Base-by-base conservation (phyloP, 495 filamentous ascomycete species). In the Neurospora sp. region DNA sequence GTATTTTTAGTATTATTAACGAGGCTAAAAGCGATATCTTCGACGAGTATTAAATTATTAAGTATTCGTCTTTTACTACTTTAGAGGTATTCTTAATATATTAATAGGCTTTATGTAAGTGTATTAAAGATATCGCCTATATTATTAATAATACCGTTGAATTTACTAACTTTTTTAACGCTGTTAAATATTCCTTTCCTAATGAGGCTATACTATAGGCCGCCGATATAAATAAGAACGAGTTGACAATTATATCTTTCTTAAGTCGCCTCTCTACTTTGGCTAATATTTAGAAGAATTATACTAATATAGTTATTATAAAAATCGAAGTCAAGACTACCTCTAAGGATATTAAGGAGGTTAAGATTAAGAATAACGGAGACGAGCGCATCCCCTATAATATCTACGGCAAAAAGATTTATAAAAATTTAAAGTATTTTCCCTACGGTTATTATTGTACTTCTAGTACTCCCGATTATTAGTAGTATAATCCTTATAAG, bases 31-130 rank as follows among this genome's bases (percentile, higher is more conserved):
- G 9, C 14, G 7, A 48, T 18, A 20, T 37, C 0, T 12, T 48
- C 5, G 27, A 27, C 5, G 10, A 42, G 37, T 23, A 42, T 0
- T 37, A 46, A 2, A 41, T 18, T 16, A 44, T 35, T 37, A 71
- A 23, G 3, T 18, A 11, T 42, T 0, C 2, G 0, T 42, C 14
- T 0, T 42, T 42, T 3, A 2, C 14, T 18, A 18, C 1, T 5
- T 42, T 42, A 0, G 2, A 42, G 0, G 41, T 16, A 1, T 42
- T 18, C 2, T 1, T 42, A 0, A 42, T 42, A 3, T 0, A 3
- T 3, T 42, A 18, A 4, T 0, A 42, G 2, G 0, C 5, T 3
- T 2, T 42, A 1, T 2, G 2, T 2, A 42, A 42, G 2, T 0
- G 41, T 37, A 2, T 42, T 0, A 71, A 44, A 3, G 18, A 71